Conservation (phyloP, 2,329 filamentous ascomycete genomes). For the Colletotrichum tropicale region DNA sequence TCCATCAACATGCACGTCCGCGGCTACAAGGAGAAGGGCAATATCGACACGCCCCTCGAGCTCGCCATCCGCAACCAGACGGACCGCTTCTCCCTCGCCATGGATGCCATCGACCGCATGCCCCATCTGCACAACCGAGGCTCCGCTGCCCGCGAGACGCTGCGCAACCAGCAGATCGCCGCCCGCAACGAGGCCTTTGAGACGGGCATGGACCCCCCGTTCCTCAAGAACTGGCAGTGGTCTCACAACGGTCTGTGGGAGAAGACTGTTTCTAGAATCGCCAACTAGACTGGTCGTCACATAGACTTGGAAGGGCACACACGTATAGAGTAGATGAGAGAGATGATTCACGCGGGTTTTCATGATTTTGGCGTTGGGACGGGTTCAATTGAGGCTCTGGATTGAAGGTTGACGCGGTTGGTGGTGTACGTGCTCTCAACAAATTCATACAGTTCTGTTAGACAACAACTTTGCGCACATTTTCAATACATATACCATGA, state of each 20-base stretch:
- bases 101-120: conserved; percentile 76
- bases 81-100: conserved; percentile 78
- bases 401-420: not conserved
- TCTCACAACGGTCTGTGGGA: conserved; percentile 48
- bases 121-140: conserved; percentile 67
- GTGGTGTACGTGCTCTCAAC: not conserved
- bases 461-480: not conserved
- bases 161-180: conserved; percentile 68
- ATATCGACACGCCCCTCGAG: conserved; percentile 82
- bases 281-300: not conserved
- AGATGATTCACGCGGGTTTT: not conserved
- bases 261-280: conserved; percentile 24
- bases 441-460: not conserved
- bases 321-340: not conserved
- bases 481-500: not conserved
- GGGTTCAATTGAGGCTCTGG: not conserved
- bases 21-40: conserved; percentile 83
- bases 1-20: conserved; percentile 73
- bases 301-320: not conserved
- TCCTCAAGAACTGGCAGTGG: conserved; percentile 72
- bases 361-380: not conserved
- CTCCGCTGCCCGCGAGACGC: conserved; percentile 63
- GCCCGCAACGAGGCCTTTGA: conserved; percentile 71
- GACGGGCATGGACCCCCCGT: conserved; percentile 71
- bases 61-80: conserved; percentile 79